phyloP scores from a whole-genome alignment of 176 grass and related monocot genomes.

The Tuctoria greenei region DNA sequence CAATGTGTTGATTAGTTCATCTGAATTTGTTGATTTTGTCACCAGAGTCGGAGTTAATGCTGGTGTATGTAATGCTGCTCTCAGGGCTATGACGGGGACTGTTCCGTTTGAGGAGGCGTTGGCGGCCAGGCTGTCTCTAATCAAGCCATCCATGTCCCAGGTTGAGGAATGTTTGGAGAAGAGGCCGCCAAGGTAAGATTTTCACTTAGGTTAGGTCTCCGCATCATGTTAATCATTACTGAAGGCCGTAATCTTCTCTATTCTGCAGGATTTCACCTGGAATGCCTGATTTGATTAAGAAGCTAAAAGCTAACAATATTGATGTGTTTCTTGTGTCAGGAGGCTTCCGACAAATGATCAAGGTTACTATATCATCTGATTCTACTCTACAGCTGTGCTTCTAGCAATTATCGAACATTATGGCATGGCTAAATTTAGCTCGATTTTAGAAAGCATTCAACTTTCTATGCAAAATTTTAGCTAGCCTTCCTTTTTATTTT shows the following conservation, averaged over 20 bases:
- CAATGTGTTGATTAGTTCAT: background rate
- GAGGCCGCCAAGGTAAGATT: slow-evolving; percentile 75
- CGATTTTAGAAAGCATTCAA: background rate
- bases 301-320: slow-evolving; percentile 66
- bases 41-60: background rate
- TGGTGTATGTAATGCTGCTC: slow-evolving; percentile 5
- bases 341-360: slow-evolving; percentile 94
- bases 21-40: background rate
- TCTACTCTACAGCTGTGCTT: background rate
- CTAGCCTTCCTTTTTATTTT: background rate
- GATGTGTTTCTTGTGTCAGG: slow-evolving; percentile 90
- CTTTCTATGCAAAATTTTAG: slow-evolving; percentile 10
- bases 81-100: slow-evolving; percentile 85
- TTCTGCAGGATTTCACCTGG: slow-evolving; percentile 89
- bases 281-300: slow-evolving; percentile 70
- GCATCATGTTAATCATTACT: too few species aligned
- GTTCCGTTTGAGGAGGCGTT: slow-evolving; percentile 91
- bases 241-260: too few species aligned
- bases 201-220: background rate
- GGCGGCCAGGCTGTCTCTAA: slow-evolving; percentile 75
- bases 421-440: background rate
- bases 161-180: slow-evolving; percentile 72
- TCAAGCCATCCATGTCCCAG: slow-evolving; percentile 73
- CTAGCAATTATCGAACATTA: background rate
- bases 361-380: slow-evolving; percentile 53